phyloP scores from a whole-genome alignment of 2,329 filamentous ascomycete species.

The Hymenoscyphus fraxineus region DNA sequence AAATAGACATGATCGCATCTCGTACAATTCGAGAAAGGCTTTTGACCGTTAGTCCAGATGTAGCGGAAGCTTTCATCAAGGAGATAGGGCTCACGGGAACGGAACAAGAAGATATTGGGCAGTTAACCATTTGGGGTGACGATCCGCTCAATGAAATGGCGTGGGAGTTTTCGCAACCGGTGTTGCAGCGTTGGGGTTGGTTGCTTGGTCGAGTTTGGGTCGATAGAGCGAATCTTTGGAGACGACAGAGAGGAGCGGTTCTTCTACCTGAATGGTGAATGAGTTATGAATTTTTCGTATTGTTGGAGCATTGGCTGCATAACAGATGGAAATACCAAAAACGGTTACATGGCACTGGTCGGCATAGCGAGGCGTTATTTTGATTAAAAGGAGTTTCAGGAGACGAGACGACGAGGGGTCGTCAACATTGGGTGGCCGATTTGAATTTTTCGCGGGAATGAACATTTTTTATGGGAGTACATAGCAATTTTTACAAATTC shows the following conservation, averaged over 20 bases:
- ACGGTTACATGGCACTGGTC: background rate
- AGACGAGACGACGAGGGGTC: background rate
- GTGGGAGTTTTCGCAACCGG: slow-evolving; percentile 41
- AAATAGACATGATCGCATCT: slow-evolving; percentile 42
- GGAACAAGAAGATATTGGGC: slow-evolving; percentile 37
- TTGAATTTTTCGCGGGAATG: background rate
- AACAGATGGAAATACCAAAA: slow-evolving; percentile 1
- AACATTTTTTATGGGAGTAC: background rate
- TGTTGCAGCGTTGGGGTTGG: slow-evolving; percentile 41
- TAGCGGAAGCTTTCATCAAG: slow-evolving; percentile 37
- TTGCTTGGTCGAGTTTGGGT: slow-evolving; percentile 39
- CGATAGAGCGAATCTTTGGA: slow-evolving; percentile 41
- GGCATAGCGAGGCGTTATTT: slow-evolving; percentile 1
- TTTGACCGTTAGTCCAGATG: slow-evolving; percentile 36
- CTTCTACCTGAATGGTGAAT: slow-evolving; percentile 35
- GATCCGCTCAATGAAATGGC: slow-evolving; percentile 41
- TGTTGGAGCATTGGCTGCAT: background rate
- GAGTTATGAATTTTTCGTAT: background rate
- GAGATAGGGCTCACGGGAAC: slow-evolving; percentile 38
- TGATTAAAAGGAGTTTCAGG: background rate
- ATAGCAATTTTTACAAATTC: background rate
- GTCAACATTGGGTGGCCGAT: background rate
- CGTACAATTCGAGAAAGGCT: slow-evolving; percentile 39
- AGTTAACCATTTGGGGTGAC: slow-evolving; percentile 43
- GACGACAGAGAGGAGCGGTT: slow-evolving; percentile 37